Evolutionary conservation across 495 filamentous ascomycete genomes (phyloP), one percentile per base, ranked within the genome.

Genomic region (Pyrenopolyporus hunteri): DNA sequence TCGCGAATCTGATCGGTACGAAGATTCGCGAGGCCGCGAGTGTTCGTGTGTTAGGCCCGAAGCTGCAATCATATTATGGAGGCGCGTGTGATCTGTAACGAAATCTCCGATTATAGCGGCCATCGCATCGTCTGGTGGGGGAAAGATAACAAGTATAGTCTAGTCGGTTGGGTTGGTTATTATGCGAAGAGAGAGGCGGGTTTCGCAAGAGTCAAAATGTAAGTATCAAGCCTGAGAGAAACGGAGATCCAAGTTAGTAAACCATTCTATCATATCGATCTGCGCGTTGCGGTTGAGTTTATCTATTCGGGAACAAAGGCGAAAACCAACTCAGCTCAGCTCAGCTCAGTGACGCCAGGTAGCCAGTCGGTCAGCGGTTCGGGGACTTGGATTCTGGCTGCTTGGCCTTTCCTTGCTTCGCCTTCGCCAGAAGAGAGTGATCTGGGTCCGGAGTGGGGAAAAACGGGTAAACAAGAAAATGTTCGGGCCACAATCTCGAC

Each of bases 71-170:
- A 79, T 76, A 43, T 67, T 74, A 63, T 81, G 76, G 40, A 80
- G 78, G 51, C 74, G 71, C 45, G 77, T 70, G 26, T 70, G 70
- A 47, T 81, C 77, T 43, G 78, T 63, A 56, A 74, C 76, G 57
- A 73, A 76, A 61, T 82, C 78, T 66, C 77, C 74, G 29, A 80
- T 76, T 64, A 80, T 31, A 56, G 79, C 72, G 43, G 78, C 79
- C 78, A 80, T 82, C 58, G 70, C 72, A 74, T 72, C 61, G 63
- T 56, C 29, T 66, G 59, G 14, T 6, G 33, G n/a, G n/a, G n/a
- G n/a, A n/a, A n/a, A 20, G 32, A 37, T 1, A 20, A 22, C 37
- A 20, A 19, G 23, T 11, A 36, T 48, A 19, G 35, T 52, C 42
- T 25, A 17, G 16, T 39, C 33, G 28, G 20, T 26, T 36, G 11